These are phyloP conservation scores for Guillardia theta DNA, from an alignment of 78 protist genomes.

Conservation along the genomic window DNA sequence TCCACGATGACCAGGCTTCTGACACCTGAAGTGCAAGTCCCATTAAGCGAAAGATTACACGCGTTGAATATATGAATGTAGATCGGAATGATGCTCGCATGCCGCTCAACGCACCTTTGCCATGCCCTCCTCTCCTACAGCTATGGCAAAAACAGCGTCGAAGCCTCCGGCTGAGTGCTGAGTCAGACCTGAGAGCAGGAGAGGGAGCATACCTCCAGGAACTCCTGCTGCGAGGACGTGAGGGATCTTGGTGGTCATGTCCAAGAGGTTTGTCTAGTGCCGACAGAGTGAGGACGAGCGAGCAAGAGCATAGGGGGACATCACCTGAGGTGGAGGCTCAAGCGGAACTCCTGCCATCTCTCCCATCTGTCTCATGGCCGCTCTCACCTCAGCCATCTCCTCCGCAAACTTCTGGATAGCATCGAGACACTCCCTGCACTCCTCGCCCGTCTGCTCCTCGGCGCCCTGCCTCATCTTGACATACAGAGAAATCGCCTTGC, in stretches of 20 bases:
- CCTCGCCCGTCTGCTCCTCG: neutral
- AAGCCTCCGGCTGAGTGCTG: neutral
- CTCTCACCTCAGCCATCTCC: neutral
- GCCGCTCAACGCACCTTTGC: neutral
- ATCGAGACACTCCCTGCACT: neutral
- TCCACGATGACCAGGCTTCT: neutral
- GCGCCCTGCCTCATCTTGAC: no score
- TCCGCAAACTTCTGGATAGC: neutral
- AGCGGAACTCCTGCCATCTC: neutral
- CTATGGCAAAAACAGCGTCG: neutral
- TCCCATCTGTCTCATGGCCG: neutral
- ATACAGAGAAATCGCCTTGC: no score
- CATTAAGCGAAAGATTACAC: neutral
- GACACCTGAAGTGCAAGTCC: neutral
- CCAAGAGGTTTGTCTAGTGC: neutral
- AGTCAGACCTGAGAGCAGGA: neutral
- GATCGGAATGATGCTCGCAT: neutral
- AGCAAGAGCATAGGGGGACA: neutral
- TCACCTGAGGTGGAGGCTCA: neutral
- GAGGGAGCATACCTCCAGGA: neutral
- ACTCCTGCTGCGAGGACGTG: neutral
- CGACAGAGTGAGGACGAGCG: neutral
- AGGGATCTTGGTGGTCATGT: neutral
- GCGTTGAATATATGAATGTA: neutral
- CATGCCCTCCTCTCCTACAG: neutral